Evolutionary conservation across 208 protist genomes (phyloP).

Genomic region (Porcisia deanei): DNA sequence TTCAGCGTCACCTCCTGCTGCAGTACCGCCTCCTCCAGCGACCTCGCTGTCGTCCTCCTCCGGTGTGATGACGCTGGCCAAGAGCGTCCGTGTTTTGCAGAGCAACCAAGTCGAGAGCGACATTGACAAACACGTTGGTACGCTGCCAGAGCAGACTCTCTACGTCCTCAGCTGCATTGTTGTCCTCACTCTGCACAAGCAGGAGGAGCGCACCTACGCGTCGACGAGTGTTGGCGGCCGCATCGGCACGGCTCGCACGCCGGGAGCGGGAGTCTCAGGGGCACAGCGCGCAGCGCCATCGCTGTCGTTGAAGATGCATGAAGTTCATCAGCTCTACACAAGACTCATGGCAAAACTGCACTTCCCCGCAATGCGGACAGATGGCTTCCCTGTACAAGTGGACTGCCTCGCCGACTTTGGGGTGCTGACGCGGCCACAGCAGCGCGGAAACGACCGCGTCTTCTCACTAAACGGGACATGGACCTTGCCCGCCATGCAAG

Average conservation of each 20-base stretch:
- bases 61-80: slow-evolving; percentile 45
- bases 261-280: slow-evolving; percentile 14
- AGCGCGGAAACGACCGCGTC: slow-evolving; percentile 54
- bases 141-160: slow-evolving; percentile 73
- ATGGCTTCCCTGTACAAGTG: slow-evolving; percentile 51
- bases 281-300: slow-evolving; percentile 8
- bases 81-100: slow-evolving; percentile 46
- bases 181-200: slow-evolving; percentile 54
- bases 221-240: slow-evolving; percentile 25
- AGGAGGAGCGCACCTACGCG: slow-evolving; percentile 38
- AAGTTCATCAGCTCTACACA: slow-evolving; percentile 70
- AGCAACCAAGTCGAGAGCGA: slow-evolving; percentile 51
- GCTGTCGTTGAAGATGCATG: slow-evolving; percentile 51
- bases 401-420: slow-evolving; percentile 67
- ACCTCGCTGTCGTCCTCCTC: slow-evolving; percentile 4
- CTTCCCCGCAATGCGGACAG: slow-evolving; percentile 68
- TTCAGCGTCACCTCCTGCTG: background rate
- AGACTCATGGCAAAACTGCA: slow-evolving; percentile 63
- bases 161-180: slow-evolving; percentile 82
- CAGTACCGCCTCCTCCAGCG: background rate
- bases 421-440: slow-evolving; percentile 68
- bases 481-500: slow-evolving; percentile 61
- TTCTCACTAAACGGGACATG: slow-evolving; percentile 74
- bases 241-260: slow-evolving; percentile 20
- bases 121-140: slow-evolving; percentile 54